Evolutionary conservation across 495 filamentous ascomycete genomes (phyloP), one percentile per base, ranked within the genome.

Genomic region (Cetradonia linearis): DNA sequence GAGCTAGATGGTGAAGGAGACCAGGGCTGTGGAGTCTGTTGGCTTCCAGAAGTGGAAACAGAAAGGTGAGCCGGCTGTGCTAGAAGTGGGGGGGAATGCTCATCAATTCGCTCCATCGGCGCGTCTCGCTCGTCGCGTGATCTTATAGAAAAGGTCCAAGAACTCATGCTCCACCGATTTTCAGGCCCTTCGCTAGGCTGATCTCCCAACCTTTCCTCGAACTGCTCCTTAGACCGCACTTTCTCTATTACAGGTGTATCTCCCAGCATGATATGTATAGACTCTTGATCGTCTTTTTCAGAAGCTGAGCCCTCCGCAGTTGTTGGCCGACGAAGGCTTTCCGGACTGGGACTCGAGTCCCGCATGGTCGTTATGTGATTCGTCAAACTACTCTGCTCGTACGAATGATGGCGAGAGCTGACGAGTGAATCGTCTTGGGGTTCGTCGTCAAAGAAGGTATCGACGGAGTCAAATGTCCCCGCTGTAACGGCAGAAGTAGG

Each of bases 381-480:
- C 44, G 80, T 63, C 7, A 81, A 61, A 48, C 75, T 77, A n/a
- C 72, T 72, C 59, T 78, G 74, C 20, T 72, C 73, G 9, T 63
- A 55, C 56, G 67, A 50, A 66, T 64, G 53, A 68, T 60, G 71
- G n/a, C 70, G 34, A 68, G 81, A 70, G 27, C 47, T 65, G 13
- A 55, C 47, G 70, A 70, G 28, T 67, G 81, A 71, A n/a, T 84
- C 82, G 3, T 76, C 78, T 66, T 89, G 86, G 44, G 82, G 81
- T 55, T 89, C 86, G 34, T 76, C 78, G 59, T 89, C 87, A 64
- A 89, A 86, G 61, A 82, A 78, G 8, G 83, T 88, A n/a, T 78
- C 77, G 52, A 79, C 81, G 23, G 81, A 79, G 9, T 77, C 79
- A n/a, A 68, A 73, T 11, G 87, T 77, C 27, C 63, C 69, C 11